A percentile compares a stretch with the other conserved stretches of the same genome.
These are phyloP conservation scores for Coccomyxa sp. DNA, from an alignment of 139 green algal species.

Conservation along the genomic window DNA sequence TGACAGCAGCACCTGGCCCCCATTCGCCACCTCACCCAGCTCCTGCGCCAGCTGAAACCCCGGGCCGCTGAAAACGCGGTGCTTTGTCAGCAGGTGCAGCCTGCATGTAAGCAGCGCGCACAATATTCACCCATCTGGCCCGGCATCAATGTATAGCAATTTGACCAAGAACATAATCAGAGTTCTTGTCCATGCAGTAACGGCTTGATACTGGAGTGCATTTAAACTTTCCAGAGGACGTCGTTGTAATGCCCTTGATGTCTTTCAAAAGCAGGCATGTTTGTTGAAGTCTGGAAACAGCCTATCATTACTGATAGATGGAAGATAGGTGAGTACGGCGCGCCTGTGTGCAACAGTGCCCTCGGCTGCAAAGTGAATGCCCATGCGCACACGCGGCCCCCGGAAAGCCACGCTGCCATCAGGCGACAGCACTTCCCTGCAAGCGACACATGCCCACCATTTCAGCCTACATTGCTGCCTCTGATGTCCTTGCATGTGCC, in stretches of 20 bases:
- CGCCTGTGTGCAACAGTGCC: slow-evolving; percentile 59
- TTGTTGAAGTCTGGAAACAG: no score
- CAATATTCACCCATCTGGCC: background rate
- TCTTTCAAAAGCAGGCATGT: no score
- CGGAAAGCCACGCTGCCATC: slow-evolving; percentile 28
- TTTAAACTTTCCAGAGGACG: no score
- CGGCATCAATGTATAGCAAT: background rate
- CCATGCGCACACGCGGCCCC: slow-evolving; percentile 80
- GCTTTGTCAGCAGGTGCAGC: slow-evolving; percentile 66
- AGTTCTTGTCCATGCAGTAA: no score
- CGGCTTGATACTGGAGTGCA: no score
- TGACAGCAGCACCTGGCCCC: slow-evolving; percentile 66
- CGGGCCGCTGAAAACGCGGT: slow-evolving; percentile 67
- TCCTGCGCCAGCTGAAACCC: slow-evolving; percentile 59
- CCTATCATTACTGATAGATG: no score
- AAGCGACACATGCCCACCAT: slow-evolving; percentile 8
- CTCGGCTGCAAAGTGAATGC: slow-evolving; percentile 71
- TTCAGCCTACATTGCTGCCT: no score
- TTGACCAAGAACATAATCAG: background rate
- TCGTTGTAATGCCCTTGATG: no score
- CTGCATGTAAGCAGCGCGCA: slow-evolving; percentile 8
- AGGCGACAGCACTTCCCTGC: slow-evolving; percentile 36
- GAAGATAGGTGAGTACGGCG: no score
- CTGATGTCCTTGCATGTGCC: no score
- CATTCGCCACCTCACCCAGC: slow-evolving; percentile 57